Base-by-base conservation (phyloP, 371 early-diverging fungal species). In the Mycotypha africana region DNA sequence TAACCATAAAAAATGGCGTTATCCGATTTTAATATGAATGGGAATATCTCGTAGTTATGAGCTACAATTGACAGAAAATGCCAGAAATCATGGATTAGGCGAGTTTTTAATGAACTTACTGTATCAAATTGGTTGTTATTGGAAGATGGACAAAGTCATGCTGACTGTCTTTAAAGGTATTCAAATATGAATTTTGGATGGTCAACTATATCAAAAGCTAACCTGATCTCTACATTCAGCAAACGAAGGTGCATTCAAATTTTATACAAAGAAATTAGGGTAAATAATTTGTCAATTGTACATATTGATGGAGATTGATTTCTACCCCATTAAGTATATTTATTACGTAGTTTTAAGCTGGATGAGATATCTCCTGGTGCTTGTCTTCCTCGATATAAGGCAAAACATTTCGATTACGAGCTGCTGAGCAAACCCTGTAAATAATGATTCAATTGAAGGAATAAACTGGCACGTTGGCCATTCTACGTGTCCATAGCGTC, bases 131-230 rank as follows among this genome's bases (percentile, higher is more conserved):
- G 81, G 81, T 11, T 42, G 25, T 20, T 33, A 59, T 22, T 68
- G 78, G 62, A 45, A 62, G 15, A 77, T 82, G 78, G 78, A 80
- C 36, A 82, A 79, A 46, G 70, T 77, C 14, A 82, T 82, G 82
- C 38, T 82, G 46, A 82, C 82, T 0, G 82, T 82, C 7, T 78
- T 80, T 41, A 78, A 77, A 73, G 71, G 82, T 79, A 72, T 42
- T n/a, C n/a, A n/a, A n/a, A n/a, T n/a, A n/a, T n/a, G n/a, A n/a
- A n/a, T n/a, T n/a, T n/a, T n/a, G n/a, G n/a, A n/a, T n/a, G n/a
- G n/a, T n/a, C n/a, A n/a, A n/a, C n/a, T n/a, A n/a, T n/a, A n/a
- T n/a, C n/a, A 24, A 12, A 3, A 20, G 12, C 8, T 28, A 28
- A 12, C 6, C 8, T 6, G 30, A 28, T 28, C 30, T 22, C 14